A percentile compares a stretch with the other conserved stretches of the same genome.
Evolutionary conservation across 768 basidiomycete species (phyloP).

Genomic region (Termitomyces sp.): DNA sequence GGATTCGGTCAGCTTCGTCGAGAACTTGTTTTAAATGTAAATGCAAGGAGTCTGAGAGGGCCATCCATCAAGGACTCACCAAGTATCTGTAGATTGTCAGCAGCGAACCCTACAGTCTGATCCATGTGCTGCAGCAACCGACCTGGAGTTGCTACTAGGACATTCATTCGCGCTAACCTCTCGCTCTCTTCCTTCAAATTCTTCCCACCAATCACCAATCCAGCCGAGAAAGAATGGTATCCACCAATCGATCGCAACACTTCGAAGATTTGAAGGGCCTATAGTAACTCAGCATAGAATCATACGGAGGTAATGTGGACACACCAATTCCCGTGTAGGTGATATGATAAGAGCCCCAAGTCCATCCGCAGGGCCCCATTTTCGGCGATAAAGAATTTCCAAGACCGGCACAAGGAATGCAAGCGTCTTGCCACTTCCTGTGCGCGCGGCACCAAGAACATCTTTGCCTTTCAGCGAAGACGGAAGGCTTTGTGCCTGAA

Average conservation of each 20-base stretch:
- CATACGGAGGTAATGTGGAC: conserved; percentile 18
- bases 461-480: conserved; percentile 91
- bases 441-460: conserved; percentile 92
- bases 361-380: conserved; percentile 95
- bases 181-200: conserved; percentile 90
- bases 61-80: conserved; percentile 42
- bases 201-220: conserved; percentile 95
- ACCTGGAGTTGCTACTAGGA: conserved; percentile 96
- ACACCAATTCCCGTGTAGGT: conserved; percentile 86
- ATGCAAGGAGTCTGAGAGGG: not conserved
- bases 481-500: conserved; percentile 89
- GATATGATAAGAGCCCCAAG: conserved; percentile 88
- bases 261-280: conserved; percentile 98
- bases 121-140: conserved; percentile 96
- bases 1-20: conserved; percentile 94
- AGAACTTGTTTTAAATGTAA: conserved; percentile 49
- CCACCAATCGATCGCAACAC: conserved; percentile 91
- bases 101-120: conserved; percentile 93
- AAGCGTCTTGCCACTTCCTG: conserved; percentile 95
- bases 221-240: conserved; percentile 89
- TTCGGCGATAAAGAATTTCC: conserved; percentile 82
- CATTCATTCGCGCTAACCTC: conserved; percentile 89
- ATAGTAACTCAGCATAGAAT: not conserved
- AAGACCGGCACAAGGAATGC: conserved; percentile 93
- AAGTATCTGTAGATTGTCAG: conserved; percentile 84